phyloP scores from a whole-genome alignment of 169 alveolate species.

The Toxoplasma gondii region DNA sequence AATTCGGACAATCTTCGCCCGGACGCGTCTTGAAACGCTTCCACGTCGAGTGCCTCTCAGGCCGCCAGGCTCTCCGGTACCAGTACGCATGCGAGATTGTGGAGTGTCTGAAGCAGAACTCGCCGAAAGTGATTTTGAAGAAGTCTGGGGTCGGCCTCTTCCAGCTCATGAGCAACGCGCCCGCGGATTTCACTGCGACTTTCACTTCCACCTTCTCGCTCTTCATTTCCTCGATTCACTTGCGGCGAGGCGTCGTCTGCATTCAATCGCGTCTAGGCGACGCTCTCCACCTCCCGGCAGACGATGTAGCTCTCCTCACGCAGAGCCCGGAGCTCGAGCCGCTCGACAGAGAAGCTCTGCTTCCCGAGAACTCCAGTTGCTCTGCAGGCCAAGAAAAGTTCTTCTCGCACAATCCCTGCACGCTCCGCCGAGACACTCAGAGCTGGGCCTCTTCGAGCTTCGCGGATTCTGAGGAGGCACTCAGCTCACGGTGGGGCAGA shows the following conservation, averaged over 20 bases:
- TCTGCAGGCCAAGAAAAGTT: background rate
- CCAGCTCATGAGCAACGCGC: conserved; percentile 12
- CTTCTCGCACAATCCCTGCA: background rate
- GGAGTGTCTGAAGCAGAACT: background rate
- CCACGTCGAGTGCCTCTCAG: background rate
- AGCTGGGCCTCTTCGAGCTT: background rate
- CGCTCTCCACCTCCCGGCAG: background rate
- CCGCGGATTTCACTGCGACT: background rate
- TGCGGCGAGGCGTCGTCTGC: background rate
- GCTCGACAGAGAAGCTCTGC: background rate
- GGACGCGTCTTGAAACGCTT: background rate
- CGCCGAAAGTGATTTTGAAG: background rate
- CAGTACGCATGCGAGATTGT: background rate
- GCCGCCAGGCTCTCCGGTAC: conserved; percentile 16
- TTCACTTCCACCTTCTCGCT: conserved; percentile 17
- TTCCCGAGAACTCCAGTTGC: background rate
- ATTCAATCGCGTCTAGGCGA: background rate
- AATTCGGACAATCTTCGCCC: background rate
- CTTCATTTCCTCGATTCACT: background rate
- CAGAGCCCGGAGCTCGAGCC: background rate
- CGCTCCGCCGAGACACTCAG: background rate
- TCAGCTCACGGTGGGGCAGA: background rate
- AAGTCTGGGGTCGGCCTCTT: background rate
- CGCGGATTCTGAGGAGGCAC: background rate
- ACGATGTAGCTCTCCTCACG: background rate